Evolutionary conservation across 2,329 filamentous ascomycete species (phyloP).

Genomic region (Neonectria magnoliae): DNA sequence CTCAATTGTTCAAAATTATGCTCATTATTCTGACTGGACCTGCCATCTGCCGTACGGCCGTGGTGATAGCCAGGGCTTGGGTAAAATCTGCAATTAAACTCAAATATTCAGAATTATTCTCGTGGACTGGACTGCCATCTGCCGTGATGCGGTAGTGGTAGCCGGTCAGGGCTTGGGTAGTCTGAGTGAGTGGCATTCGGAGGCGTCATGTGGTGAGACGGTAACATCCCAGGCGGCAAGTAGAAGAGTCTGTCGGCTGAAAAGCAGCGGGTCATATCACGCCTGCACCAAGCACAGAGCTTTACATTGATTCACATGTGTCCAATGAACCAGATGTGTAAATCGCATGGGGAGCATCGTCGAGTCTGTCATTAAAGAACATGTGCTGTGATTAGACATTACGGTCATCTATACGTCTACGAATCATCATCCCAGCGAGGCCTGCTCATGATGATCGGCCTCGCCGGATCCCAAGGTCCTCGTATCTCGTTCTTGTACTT

Average conservation of each 20-base stretch:
- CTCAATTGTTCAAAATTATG: no score
- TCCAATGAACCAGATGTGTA: background rate
- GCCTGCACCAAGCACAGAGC: background rate
- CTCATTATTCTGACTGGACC: no score
- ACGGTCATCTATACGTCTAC: slow-evolving; percentile 18
- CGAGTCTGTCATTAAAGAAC: background rate
- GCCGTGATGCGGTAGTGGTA: background rate
- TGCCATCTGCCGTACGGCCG: background rate
- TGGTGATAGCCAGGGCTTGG: background rate
- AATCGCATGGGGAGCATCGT: background rate
- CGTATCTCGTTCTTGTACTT: slow-evolving; percentile 99
- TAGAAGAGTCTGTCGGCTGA: background rate
- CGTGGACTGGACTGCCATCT: background rate
- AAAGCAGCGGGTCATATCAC: background rate
- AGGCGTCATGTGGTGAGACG: background rate
- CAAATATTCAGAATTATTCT: no score
- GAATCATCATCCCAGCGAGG: slow-evolving; percentile 59
- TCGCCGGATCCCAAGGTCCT: slow-evolving; percentile 95
- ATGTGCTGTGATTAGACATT: slow-evolving; percentile 21
- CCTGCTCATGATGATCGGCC: slow-evolving; percentile 82
- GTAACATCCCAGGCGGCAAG: background rate
- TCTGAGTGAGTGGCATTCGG: background rate
- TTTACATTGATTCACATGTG: background rate
- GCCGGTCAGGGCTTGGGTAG: background rate
- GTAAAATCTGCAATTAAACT: no score